These are phyloP conservation scores for Fomitopsis pinicola DNA, from an alignment of 1,284 basidiomycete species.

Conservation along the genomic window DNA sequence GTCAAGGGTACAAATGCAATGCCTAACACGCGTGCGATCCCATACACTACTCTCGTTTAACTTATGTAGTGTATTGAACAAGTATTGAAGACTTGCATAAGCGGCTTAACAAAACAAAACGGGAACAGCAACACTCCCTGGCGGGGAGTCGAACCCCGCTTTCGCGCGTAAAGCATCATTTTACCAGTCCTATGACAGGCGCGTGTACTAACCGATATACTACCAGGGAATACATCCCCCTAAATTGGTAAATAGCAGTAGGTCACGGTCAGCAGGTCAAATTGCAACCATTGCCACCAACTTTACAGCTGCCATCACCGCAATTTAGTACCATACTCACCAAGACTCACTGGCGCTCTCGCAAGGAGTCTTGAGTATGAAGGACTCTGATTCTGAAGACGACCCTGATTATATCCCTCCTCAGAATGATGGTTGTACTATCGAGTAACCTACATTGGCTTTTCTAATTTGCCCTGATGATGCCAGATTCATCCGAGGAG, in stretches of 20 bases:
- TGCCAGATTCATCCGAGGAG: constrained; percentile 28
- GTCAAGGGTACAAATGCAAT: neutral
- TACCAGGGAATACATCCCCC: constrained; percentile 5
- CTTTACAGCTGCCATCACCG: too few relatives aligned
- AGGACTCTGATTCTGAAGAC: constrained; percentile 55
- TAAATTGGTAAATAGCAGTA: neutral
- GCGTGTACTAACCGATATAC: constrained; percentile 16
- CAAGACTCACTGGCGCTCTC: too few relatives aligned
- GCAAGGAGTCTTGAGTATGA: too few relatives aligned
- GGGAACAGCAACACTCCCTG: constrained; percentile 1
- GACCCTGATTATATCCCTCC: constrained; percentile 65
- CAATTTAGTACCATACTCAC: too few relatives aligned
- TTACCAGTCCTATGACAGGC: constrained; percentile 4
- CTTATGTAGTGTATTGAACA: too few relatives aligned
- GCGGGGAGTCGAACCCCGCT: constrained; percentile 26
- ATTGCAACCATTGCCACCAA: too few relatives aligned
- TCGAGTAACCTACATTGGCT: neutral
- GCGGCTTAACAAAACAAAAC: neutral
- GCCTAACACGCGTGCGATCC: neutral
- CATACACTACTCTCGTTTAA: too few relatives aligned
- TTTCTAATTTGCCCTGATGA: neutral
- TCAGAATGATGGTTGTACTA: constrained; percentile 20
- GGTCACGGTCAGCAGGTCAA: too few relatives aligned
- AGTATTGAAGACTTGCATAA: too few relatives aligned
- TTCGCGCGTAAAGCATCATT: constrained; percentile 25